Conservation (phyloP, 306 rosid species). For the Cucumis melo region DNA sequence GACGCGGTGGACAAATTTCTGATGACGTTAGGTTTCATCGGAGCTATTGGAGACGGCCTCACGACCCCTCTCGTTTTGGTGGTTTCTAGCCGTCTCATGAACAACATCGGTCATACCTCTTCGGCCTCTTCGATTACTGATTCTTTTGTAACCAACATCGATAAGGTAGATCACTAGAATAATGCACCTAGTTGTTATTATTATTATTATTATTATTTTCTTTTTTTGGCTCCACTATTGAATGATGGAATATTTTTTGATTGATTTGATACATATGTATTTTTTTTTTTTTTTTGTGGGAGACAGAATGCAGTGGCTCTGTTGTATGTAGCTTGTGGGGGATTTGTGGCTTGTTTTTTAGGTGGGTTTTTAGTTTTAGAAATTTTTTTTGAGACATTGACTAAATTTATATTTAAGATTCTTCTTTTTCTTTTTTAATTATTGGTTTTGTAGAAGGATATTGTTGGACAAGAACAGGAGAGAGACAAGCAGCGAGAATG, state of each 20-base stretch:
- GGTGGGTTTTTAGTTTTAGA: slow-evolving; percentile 34
- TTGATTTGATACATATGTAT: not conserved
- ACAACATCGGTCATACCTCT: slow-evolving; percentile 24
- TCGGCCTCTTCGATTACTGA: not conserved
- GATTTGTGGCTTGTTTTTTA: slow-evolving; percentile 57
- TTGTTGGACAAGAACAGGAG: slow-evolving; percentile 97
- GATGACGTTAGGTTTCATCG: slow-evolving; percentile 54
- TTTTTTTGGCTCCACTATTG: not conserved
- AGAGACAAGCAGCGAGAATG: slow-evolving; percentile 83
- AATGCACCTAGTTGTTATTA: no score
- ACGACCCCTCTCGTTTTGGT: slow-evolving; percentile 37
- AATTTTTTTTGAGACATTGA: no score
- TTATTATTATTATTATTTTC: not conserved
- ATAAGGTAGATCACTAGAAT: slow-evolving; percentile 9
- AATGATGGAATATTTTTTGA: not conserved
- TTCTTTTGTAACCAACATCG: slow-evolving; percentile 14
- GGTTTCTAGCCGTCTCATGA: slow-evolving; percentile 33
- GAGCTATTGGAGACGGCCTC: slow-evolving; percentile 61
- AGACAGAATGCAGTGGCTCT: slow-evolving; percentile 69
- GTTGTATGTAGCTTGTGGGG: slow-evolving; percentile 50
- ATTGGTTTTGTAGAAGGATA: slow-evolving; percentile 44
- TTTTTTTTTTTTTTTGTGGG: not conserved
- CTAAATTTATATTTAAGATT: not conserved
- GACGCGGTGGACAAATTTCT: slow-evolving; percentile 37
- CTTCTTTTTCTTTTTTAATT: not conserved